Conservation (phyloP, 768 basidiomycete genomes). For the Inosperma sp. region DNA sequence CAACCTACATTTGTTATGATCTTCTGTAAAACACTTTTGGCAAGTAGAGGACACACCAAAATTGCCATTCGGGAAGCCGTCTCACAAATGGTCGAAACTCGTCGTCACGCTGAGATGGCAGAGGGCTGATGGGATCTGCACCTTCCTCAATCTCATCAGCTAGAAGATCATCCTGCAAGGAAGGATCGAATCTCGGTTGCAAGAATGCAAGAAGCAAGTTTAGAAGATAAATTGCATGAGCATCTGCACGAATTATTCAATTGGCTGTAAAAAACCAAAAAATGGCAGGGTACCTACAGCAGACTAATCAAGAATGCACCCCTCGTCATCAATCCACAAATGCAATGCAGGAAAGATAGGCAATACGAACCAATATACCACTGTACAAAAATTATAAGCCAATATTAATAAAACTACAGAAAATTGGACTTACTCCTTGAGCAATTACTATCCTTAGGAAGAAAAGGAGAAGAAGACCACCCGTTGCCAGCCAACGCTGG, state of each 20-base stretch:
- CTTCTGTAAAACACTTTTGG: neutral
- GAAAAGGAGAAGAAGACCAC: conserved; percentile 68
- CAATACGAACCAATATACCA: conserved; percentile 84
- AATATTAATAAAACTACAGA: conserved; percentile 6
- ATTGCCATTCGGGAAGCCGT: conserved; percentile 93
- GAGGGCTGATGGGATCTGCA: conserved; percentile 49
- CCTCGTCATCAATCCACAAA: neutral
- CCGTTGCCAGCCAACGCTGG: conserved; percentile 84
- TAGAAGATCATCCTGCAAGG: conserved; percentile 85
- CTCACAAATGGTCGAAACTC: conserved; percentile 98
- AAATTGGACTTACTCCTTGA: conserved; percentile 69
- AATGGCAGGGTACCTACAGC: conserved; percentile 50
- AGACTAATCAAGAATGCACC: conserved; percentile 42
- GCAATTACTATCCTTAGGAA: conserved; percentile 79
- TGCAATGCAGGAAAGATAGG: neutral
- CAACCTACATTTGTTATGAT: conserved; percentile 52
- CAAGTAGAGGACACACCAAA: conserved; percentile 77
- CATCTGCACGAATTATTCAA: conserved; percentile 47
- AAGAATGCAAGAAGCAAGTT: conserved; percentile 97
- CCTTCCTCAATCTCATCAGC: conserved; percentile 97
- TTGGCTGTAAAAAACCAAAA: conserved; percentile 3
- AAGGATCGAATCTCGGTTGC: conserved; percentile 97
- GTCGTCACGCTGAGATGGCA: conserved; percentile 75
- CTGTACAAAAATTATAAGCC: conserved; percentile 34
- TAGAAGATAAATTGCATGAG: conserved; percentile 90